These are phyloP conservation scores for Euphrasia confusa DNA, from an alignment of 257 asterid species.

Conservation along the genomic window DNA sequence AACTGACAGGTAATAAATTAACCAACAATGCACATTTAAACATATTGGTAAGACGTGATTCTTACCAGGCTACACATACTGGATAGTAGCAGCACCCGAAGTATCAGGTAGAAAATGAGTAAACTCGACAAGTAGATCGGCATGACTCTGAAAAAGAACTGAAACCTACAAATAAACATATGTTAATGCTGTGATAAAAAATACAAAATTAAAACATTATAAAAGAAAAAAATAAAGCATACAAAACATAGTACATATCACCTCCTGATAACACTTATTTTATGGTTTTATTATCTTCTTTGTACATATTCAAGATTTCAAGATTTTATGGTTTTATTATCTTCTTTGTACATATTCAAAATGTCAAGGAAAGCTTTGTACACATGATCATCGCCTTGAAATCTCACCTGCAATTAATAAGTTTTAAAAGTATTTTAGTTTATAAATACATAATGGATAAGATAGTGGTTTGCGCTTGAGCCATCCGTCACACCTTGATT, in stretches of 20 bases:
- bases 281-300: too few relatives aligned
- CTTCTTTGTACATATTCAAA: slow-evolving; percentile 78
- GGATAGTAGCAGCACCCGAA: slow-evolving; percentile 51
- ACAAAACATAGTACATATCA: slow-evolving; percentile 27
- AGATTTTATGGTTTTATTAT: too few relatives aligned
- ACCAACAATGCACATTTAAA: too few relatives aligned
- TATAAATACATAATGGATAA: slow-evolving; percentile 19
- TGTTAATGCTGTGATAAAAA: slow-evolving; percentile 3
- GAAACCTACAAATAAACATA: slow-evolving; percentile 59
- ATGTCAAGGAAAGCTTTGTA: slow-evolving; percentile 86
- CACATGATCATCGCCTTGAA: slow-evolving; percentile 79
- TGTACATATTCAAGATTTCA: too few relatives aligned
- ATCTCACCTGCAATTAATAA: slow-evolving; percentile 60
- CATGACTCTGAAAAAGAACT: slow-evolving; percentile 68
- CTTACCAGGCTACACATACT: slow-evolving; percentile 42
- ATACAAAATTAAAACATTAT: neutral
- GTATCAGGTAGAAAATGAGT: slow-evolving; percentile 82
- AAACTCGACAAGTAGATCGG: slow-evolving; percentile 92
- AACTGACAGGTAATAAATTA: too few relatives aligned
- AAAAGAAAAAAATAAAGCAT: slow-evolving; percentile 16
- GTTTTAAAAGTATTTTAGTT: slow-evolving; percentile 27
- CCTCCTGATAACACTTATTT: slow-evolving; percentile 85
- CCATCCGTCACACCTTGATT: slow-evolving; percentile 58
- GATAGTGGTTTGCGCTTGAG: slow-evolving; percentile 23
- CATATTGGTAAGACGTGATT: slow-evolving; percentile 36